Conservation (phyloP, 2,329 filamentous ascomycete species). For the Pseudocercospora vitis region DNA sequence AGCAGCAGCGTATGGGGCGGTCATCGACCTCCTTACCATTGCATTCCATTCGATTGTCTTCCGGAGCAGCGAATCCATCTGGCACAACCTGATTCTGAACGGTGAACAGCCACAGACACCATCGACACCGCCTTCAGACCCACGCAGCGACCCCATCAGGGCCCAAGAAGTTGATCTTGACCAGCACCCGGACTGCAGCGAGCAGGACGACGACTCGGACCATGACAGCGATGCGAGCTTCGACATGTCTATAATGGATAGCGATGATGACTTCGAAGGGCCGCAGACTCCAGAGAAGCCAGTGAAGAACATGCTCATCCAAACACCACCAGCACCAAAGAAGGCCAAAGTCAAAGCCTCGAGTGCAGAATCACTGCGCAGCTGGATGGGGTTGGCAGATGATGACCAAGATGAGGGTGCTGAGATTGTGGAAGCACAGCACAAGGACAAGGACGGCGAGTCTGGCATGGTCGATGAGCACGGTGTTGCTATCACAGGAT, state of each 20-base stretch:
- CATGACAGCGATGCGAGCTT: background rate
- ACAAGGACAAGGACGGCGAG: no score
- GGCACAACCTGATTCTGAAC: constrained; percentile 16
- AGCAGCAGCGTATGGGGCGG: constrained; percentile 25
- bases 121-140: background rate
- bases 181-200: background rate
- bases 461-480: constrained; percentile 5
- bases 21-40: constrained; percentile 29
- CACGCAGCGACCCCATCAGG: background rate
- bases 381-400: background rate
- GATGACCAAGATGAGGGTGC: background rate
- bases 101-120: background rate
- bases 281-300: background rate
- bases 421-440: background rate
- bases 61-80: constrained; percentile 20
- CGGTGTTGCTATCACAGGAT: constrained; percentile 10
- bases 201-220: background rate
- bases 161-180: constrained; percentile 6
- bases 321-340: background rate
- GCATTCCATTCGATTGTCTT: constrained; percentile 30
- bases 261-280: background rate
- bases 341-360: background rate
- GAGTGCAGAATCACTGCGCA: background rate
- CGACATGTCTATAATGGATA: background rate
- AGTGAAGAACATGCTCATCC: background rate